phyloP scores from a whole-genome alignment of 441 rosid species.

The Breynia disticha region DNA sequence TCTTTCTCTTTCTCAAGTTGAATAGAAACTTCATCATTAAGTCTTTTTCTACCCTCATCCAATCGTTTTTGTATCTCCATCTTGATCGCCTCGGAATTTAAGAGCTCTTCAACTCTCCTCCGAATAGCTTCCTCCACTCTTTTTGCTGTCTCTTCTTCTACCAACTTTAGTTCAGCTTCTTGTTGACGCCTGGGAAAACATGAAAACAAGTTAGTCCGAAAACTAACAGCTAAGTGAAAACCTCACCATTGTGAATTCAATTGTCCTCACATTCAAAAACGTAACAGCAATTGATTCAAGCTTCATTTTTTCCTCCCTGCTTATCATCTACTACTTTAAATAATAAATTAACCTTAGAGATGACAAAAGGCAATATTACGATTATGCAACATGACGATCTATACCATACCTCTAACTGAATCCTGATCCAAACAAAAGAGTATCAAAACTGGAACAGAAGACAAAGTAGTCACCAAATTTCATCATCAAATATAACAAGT shows the following conservation, averaged over 20 bases:
- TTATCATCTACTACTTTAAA: slow-evolving; percentile 26
- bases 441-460: slow-evolving; percentile 66
- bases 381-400: slow-evolving; percentile 40
- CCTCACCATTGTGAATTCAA: slow-evolving; percentile 9
- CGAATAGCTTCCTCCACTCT: slow-evolving; percentile 75
- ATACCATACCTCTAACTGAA: slow-evolving; percentile 81
- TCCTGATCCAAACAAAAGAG: slow-evolving; percentile 78
- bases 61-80: slow-evolving; percentile 50
- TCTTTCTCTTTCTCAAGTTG: slow-evolving; percentile 87
- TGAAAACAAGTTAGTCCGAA: slow-evolving; percentile 33
- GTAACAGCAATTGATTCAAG: slow-evolving; percentile 15
- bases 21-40: slow-evolving; percentile 59
- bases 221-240: slow-evolving; percentile 8
- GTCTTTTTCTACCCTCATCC: slow-evolving; percentile 71
- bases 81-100: slow-evolving; percentile 65
- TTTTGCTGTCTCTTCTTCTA: slow-evolving; percentile 87
- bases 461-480: slow-evolving; percentile 52
- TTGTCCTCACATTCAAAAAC: slow-evolving; percentile 28
- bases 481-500: slow-evolving; percentile 64
- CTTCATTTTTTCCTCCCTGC: slow-evolving; percentile 45
- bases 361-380: slow-evolving; percentile 38
- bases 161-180: slow-evolving; percentile 77
- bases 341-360: slow-evolving; percentile 52
- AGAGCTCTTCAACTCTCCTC: slow-evolving; percentile 70
- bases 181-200: slow-evolving; percentile 66